Base-by-base conservation (phyloP, 306 rosid species). In the Notholithocarpus densiflorus region DNA sequence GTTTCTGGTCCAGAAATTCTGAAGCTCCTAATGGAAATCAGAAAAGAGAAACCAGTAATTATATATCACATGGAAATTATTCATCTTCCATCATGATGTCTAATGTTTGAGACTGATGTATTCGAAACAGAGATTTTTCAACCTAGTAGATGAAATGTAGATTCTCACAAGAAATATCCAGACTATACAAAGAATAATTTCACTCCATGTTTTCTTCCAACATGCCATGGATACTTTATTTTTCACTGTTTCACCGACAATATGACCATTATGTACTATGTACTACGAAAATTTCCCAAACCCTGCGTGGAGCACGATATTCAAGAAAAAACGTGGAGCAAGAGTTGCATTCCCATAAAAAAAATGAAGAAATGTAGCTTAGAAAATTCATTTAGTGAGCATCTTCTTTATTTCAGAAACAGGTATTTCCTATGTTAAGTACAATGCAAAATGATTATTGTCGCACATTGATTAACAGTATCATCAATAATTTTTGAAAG, bases 41-140 rank as follows among this genome's bases (percentile, higher is more conserved):
- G 29, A 69, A 68, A 45, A 48, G 72, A 71, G 53, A 52, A 75
- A 74, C 43, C 34, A 51, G 61, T 71, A 72, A 43, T 52, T 71
- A 9, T 75, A 29, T 69, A 37, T 40, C 29, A 40, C 27, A n/a
- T 19, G 52, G 52, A 37, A n/a, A n/a, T 43, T 37, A 40, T 18
- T 34, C 53, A 68, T 68, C 74, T 74, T 65, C n/a, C 56, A 43
- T 53, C 40, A 15, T 48, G 71, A 78, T 13, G 73, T 65, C 10
- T 56, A 7, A 55, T 71, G 12, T 40, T 80, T 52, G 18, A 71
- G 43, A 54, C 26, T 56, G 68, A 60, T 60, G 31, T 60, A 60
- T 60, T 12, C 1, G 31, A 29, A 19, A 64, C 11, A 64, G 21
- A 59, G 18, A 60, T 24, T 34, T 60, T 60, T 60, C 66, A 12